phyloP scores from a whole-genome alignment of 2,329 filamentous ascomycete genomes.

The Trichoderma citrinoviride region DNA sequence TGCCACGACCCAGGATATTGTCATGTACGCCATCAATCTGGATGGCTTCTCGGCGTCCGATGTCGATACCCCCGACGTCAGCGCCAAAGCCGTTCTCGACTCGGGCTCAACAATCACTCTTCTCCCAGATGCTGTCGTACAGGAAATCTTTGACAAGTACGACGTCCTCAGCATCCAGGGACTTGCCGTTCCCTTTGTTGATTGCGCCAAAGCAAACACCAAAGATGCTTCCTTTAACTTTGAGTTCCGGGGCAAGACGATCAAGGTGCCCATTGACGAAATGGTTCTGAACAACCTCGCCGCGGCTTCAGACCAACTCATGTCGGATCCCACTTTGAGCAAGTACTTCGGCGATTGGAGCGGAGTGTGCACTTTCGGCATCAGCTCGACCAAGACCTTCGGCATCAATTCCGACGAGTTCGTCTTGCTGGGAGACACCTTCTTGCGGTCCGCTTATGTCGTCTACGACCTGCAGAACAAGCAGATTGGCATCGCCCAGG shows the following conservation, averaged over 20 bases:
- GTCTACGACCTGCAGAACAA: slow-evolving; percentile 54
- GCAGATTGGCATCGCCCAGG: slow-evolving; percentile 52
- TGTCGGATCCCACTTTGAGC: slow-evolving; percentile 41
- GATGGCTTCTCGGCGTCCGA: slow-evolving; percentile 41
- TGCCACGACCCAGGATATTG: slow-evolving; percentile 42
- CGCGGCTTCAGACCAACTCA: slow-evolving; percentile 38
- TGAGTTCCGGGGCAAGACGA: slow-evolving; percentile 47
- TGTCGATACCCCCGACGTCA: slow-evolving; percentile 37
- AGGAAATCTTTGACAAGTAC: slow-evolving; percentile 50
- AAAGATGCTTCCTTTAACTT: slow-evolving; percentile 51
- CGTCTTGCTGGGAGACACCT: slow-evolving; percentile 57
- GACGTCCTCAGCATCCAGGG: slow-evolving; percentile 45
- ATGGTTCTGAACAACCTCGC: slow-evolving; percentile 48
- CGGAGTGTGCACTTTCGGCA: slow-evolving; percentile 53
- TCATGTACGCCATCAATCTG: slow-evolving; percentile 37
- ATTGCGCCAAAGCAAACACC: slow-evolving; percentile 47
- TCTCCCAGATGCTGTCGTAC: slow-evolving; percentile 59
- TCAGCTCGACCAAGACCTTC: slow-evolving; percentile 44
- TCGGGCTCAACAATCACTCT: slow-evolving; percentile 71
- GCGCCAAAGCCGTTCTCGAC: slow-evolving; percentile 64
- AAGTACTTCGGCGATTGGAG: slow-evolving; percentile 39
- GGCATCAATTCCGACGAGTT: slow-evolving; percentile 32
- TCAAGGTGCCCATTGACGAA: slow-evolving; percentile 53
- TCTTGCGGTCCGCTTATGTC: slow-evolving; percentile 56
- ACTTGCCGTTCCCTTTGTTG: slow-evolving; percentile 49